Conservation (phyloP, 2,329 filamentous ascomycete species). For the Penicillium sclerotigenum region DNA sequence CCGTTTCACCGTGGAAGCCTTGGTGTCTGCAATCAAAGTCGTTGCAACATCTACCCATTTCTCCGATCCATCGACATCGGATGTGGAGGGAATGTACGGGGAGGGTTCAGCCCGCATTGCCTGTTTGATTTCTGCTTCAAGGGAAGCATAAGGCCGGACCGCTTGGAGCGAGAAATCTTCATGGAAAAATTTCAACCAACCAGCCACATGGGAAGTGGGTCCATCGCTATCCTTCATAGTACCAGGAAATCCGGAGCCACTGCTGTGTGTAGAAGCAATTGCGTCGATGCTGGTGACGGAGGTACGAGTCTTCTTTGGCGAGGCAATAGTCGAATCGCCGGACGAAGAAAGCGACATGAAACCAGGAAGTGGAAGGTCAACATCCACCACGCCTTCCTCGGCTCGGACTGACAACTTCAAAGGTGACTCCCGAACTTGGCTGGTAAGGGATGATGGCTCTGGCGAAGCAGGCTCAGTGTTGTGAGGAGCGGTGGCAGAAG, state of each 20-base stretch:
- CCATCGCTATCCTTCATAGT: slow-evolving; percentile 40
- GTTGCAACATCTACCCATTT: slow-evolving; percentile 58
- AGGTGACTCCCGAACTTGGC: slow-evolving; percentile 43
- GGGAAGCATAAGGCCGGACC: slow-evolving; percentile 51
- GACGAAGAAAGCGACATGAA: slow-evolving; percentile 48
- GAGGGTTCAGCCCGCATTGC: slow-evolving; percentile 57
- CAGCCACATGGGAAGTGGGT: slow-evolving; percentile 55
- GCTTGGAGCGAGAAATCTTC: slow-evolving; percentile 60
- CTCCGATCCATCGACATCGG: slow-evolving; percentile 35
- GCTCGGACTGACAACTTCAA: slow-evolving; percentile 56
- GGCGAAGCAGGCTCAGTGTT: slow-evolving; percentile 25
- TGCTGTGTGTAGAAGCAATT: slow-evolving; percentile 44
- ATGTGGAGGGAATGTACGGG: slow-evolving; percentile 35
- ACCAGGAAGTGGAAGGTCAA: slow-evolving; percentile 56
- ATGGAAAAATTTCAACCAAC: slow-evolving; percentile 57
- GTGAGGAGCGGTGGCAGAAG: slow-evolving; percentile 18
- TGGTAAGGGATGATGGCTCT: slow-evolving; percentile 28
- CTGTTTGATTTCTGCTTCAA: slow-evolving; percentile 54
- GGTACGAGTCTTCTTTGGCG: slow-evolving; percentile 43
- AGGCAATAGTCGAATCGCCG: slow-evolving; percentile 45
- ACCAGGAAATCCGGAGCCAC: slow-evolving; percentile 35
- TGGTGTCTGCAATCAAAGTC: slow-evolving; percentile 55
- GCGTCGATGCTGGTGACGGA: slow-evolving; percentile 54
- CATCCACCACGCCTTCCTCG: slow-evolving; percentile 59
- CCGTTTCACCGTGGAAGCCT: slow-evolving; percentile 54